Evolutionary conservation across 2,329 filamentous ascomycete genomes (phyloP), one percentile per base, ranked within the genome.

Genomic region (Paraphaeosphaeria sporulosa): DNA sequence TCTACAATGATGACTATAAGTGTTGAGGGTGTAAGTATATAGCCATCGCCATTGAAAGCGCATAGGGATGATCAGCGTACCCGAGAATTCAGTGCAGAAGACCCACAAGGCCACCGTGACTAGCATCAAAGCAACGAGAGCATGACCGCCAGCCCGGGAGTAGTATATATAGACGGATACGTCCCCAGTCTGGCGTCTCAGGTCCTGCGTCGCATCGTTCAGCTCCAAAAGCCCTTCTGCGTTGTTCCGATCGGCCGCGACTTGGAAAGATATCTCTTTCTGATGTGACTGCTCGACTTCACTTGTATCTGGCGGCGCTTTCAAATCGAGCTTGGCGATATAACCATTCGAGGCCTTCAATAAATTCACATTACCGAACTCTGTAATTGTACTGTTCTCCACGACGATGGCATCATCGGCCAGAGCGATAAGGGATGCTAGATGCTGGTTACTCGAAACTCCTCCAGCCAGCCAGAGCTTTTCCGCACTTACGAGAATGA

Each of bases 31-130:
- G 51, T 59, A 19, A 59, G 57, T 44, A 43, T 30, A 42, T 17
- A 15, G 19, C 40, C 27, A 30, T n/a, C n/a, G n/a, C n/a, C 21
- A 32, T 17, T 15, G 13, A 40, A 40, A 15, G 13, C 13, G 10
- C 17, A 15, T 40, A 5, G 6, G 5, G 15, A 2, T 12, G 36
- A n/a, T 10, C 6, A 47, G 53, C 58, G 25, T 53, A 60, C 58
- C 53, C 17, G 58, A 56, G 48, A 60, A 60, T 40, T 60, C 58
- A 38, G 52, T 56, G 40, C 58, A 60, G 47, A 60, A 60, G 36
- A 60, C 53, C 58, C 58, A 60, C 38, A 60, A 46, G 44, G 36
- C 58, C 53, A 60, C 47, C 21, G 43, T 30, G 27, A 30, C 4
- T 8, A 30, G 27, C 27, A 30, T 30, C 27, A 30, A 30, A 30